phyloP scores from a whole-genome alignment of 2,329 filamentous ascomycete species.

The Cercospora sp. region DNA sequence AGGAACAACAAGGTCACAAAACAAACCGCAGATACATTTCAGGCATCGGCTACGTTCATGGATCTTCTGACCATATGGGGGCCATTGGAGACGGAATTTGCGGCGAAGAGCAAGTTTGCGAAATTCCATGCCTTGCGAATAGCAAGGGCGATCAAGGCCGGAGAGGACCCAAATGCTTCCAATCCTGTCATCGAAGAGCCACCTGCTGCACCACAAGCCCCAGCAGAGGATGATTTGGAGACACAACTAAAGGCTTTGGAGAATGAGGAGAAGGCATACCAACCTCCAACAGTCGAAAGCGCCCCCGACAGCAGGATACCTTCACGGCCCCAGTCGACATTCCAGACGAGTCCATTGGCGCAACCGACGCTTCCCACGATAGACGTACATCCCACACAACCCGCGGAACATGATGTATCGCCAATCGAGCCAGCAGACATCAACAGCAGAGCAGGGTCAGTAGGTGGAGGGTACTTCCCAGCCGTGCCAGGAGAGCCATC shows the following conservation, averaged over 20 bases:
- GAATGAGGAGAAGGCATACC: slow-evolving; percentile 31
- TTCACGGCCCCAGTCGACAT: slow-evolving; percentile 33
- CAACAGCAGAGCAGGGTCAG: slow-evolving; percentile 46
- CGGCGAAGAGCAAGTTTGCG: slow-evolving; percentile 89
- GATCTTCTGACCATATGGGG: slow-evolving; percentile 86
- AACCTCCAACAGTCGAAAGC: slow-evolving; percentile 60
- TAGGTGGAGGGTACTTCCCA: slow-evolving; percentile 61
- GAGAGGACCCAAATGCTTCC: slow-evolving; percentile 85
- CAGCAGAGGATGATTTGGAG: slow-evolving; percentile 32
- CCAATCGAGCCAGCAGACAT: slow-evolving; percentile 49
- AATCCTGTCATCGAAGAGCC: slow-evolving; percentile 68
- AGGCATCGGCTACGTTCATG: slow-evolving; percentile 88
- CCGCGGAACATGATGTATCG: slow-evolving; percentile 48
- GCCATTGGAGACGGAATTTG: slow-evolving; percentile 68
- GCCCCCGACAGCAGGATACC: slow-evolving; percentile 58
- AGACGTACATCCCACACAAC: slow-evolving; percentile 1
- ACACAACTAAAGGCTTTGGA: slow-evolving; percentile 34
- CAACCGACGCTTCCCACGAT: slow-evolving; percentile 47
- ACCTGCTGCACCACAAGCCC: slow-evolving; percentile 10
- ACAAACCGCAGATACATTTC: slow-evolving; percentile 91
- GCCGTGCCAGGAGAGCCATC: slow-evolving; percentile 47
- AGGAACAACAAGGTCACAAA: slow-evolving; percentile 65
- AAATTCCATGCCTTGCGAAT: slow-evolving; percentile 96
- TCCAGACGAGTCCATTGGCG: slow-evolving; percentile 35
- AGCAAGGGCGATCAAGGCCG: slow-evolving; percentile 83